phyloP scores from a whole-genome alignment of 1,284 basidiomycete genomes.

The Cronartium quercuum region DNA sequence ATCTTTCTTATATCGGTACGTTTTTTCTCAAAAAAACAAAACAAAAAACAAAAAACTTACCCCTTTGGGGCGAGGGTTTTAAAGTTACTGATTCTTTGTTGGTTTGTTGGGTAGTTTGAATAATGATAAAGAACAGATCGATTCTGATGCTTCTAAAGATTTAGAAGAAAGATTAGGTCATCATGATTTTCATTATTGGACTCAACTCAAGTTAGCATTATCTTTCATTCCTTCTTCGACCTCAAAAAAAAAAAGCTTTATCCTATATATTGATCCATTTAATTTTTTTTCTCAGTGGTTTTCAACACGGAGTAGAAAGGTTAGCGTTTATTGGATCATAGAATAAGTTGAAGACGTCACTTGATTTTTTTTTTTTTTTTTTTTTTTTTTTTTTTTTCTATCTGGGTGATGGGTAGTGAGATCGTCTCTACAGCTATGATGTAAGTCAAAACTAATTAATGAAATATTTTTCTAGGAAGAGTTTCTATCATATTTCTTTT shows the following conservation, averaged over 20 bases:
- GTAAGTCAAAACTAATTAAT: background rate
- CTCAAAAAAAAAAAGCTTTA: no score
- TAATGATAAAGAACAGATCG: slow-evolving; percentile 21
- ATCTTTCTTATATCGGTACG: slow-evolving; percentile 31
- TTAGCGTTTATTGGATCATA: no score
- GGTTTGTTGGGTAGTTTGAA: no score
- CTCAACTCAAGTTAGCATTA: background rate
- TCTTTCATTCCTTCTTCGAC: background rate
- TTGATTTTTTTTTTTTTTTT: no score
- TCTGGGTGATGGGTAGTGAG: background rate
- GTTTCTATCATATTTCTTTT: no score
- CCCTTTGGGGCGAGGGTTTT: no score
- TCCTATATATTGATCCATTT: background rate
- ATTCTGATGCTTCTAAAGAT: slow-evolving; percentile 9
- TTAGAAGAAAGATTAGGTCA: slow-evolving; percentile 13
- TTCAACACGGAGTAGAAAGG: slow-evolving; percentile 1
- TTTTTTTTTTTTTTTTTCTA: no score
- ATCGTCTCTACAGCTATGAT: slow-evolving; percentile 14
- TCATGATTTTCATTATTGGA: slow-evolving; percentile 13
- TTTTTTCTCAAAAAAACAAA: no score
- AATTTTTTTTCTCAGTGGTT: background rate
- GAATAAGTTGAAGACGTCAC: no score
- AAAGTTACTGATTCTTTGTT: no score
- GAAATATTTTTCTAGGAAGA: no score
- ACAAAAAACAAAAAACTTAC: no score